Conservation (phyloP, 2,329 filamentous ascomycete genomes). For the Scortechinia acanthostroma region DNA sequence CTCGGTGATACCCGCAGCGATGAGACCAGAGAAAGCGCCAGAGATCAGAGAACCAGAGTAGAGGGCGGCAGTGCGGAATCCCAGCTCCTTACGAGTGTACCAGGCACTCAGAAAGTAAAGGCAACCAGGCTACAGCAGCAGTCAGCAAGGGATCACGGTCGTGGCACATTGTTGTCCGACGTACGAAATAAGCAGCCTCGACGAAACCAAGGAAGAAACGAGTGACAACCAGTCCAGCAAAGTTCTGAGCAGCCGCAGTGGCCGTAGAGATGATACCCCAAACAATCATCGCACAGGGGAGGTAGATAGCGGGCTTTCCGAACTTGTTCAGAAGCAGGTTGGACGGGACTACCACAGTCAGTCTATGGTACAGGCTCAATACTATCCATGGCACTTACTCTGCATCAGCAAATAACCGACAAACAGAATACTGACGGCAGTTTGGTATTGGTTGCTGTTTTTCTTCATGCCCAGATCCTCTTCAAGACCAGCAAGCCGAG, state of each 20-base stretch:
- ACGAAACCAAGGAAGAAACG: constrained; percentile 31
- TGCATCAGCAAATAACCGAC: constrained; percentile 18
- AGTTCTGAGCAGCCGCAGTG: constrained; percentile 26
- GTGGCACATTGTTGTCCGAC: not conserved
- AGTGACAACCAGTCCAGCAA: constrained; percentile 22
- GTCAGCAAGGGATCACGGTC: too few relatives aligned
- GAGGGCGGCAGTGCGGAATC: constrained; percentile 38
- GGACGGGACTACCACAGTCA: constrained; percentile 21
- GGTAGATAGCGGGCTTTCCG: constrained; percentile 27
- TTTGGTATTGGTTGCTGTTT: constrained; percentile 26
- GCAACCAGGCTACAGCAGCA: constrained; percentile 33
- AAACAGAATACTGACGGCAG: constrained; percentile 20
- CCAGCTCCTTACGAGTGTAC: constrained; percentile 48
- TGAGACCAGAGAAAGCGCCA: constrained; percentile 47
- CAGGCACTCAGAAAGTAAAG: constrained; percentile 42
- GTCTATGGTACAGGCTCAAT: not conserved
- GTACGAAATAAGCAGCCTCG: constrained; percentile 32
- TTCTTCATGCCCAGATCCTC: constrained; percentile 25
- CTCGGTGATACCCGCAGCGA: constrained; percentile 40
- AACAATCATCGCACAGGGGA: constrained; percentile 27
- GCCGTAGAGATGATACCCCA: constrained; percentile 32
- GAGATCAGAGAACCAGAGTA: constrained; percentile 48
- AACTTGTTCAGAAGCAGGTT: constrained; percentile 33
- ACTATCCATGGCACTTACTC: constrained; percentile 3
- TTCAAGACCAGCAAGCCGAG: constrained; percentile 27